Evolutionary conservation across 2,329 filamentous ascomycete species (phyloP), one percentile per base, ranked within the genome.

Genomic region (Sclerotinia nivalis): DNA sequence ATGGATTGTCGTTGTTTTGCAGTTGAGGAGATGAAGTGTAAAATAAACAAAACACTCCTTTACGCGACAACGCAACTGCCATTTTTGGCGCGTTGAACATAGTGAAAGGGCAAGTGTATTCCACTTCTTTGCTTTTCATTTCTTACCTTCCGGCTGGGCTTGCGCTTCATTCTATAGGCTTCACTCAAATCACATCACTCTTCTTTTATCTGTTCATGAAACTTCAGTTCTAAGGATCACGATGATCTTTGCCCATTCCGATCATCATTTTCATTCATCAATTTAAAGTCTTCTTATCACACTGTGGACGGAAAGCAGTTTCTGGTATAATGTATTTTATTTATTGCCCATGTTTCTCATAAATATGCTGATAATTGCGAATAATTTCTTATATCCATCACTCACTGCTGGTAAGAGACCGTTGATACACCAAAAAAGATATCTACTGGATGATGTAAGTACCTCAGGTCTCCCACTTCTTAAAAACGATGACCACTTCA

Each of bases 391-490:
- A 52, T 65, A 43, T 52, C 6, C 61, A 40, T 34, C 61, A 65
- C 15, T 9, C 9, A 15, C 47, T 40, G 31, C 34, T 52, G 4
- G 47, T 25, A 65, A 43, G 31, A 61, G 61, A 45, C 64, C 64
- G 22, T 18, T n/a, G 50, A 45, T 66, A 66, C 37, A 55, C 37
- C 52, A 34, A 66, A 58, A 66, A 56, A 43, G 64, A 56, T 66
- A 66, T 58, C 9, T 58, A 12, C 50, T 58, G 25, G 37, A 55
- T 66, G 64, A 55, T 66, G 50, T 34, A 15, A 40, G 61, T 22
- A 65, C 22, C 37, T 66, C 20, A 13, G 22, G 64, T 66, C 64
- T 58, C 40, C 50, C 28, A 43, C 31, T 40, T 22, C n/a, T 20
- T 4, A 45, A 43, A 40, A 66, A n/a, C 13, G 5, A 56, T 66